Evolutionary conservation across 768 basidiomycete species (phyloP), one percentile per base, ranked within the genome.

Genomic region (Pleurotus eryngii): DNA sequence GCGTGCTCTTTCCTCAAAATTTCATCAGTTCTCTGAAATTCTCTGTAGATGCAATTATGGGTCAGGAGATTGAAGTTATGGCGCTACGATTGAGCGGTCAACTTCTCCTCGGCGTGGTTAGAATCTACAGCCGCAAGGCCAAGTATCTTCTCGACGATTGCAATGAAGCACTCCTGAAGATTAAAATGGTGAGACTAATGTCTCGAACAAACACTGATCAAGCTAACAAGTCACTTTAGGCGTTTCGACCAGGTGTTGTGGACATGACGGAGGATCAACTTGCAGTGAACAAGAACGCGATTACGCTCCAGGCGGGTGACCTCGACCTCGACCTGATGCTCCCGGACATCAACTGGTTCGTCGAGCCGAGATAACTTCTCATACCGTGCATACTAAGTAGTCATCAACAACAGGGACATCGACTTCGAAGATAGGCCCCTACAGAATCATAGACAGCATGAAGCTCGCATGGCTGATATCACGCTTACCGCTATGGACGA

Each of bases 111-210:
- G 97, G 97, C 63, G 96, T 99, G 46, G 94, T 96, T 55, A 83
- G 97, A 56, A 98, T 99, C 67, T 99, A 99, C 72, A 95, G 93
- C 66, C 81, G 96, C 45, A 99, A 99, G 70, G 95, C 95, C 15
- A 97, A 98, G 68, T 99, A 99, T 71, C 81, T 99, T 3, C 75
- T 98, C 60, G 97, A 99, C 66, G 97, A 99, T 68, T 98, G 96
- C 68, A 97, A 97, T 59, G 97, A 99, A 70, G 95, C 96, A 0
- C 74, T 98, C 45, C 76, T 95, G 39, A 94, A 95, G 71, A 95
- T 98, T 48, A 96, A 95, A 72, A 91, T 97, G 89, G 95, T 93
- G 54, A 20, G 67, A 59, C 9, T 47, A n/a, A n/a, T 48, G 35
- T 26, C 4, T 14, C 22, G 5, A 11, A 5, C 38, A 30, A 27